A percentile compares a stretch with the other conserved stretches of the same genome.
These are phyloP conservation scores for Mycena pura DNA, from an alignment of 768 basidiomycete genomes.

Conservation along the genomic window DNA sequence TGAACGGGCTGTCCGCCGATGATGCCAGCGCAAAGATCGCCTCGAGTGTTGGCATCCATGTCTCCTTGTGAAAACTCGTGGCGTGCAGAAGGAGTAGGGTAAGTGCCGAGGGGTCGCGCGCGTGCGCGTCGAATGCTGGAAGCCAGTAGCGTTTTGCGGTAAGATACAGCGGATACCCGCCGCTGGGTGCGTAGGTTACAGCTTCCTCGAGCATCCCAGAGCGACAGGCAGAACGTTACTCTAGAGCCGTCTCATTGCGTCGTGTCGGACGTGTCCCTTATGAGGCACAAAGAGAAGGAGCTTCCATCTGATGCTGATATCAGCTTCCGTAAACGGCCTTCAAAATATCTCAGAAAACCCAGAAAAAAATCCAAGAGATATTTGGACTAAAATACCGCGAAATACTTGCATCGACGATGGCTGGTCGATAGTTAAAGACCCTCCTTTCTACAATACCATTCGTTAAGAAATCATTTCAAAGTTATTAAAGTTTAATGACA, in stretches of 20 bases:
- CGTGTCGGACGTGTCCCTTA: conserved; percentile 4
- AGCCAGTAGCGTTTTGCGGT: conserved; percentile 66
- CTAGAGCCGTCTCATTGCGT: conserved; percentile 11
- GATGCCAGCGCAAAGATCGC: conserved; percentile 48
- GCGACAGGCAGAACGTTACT: background rate
- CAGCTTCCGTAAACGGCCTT: conserved; percentile 1
- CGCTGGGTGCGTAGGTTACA: conserved; percentile 45
- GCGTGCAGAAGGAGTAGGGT: conserved; percentile 71
- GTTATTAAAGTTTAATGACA: conserved; percentile 3
- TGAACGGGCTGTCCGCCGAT: conserved; percentile 29
- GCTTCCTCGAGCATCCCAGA: conserved; percentile 20
- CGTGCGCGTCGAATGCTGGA: conserved; percentile 43
- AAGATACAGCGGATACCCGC: conserved; percentile 54
- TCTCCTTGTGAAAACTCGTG: conserved; percentile 79
- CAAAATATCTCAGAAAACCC: background rate
- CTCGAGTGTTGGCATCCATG: conserved; percentile 68
- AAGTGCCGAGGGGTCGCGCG: conserved; percentile 48
- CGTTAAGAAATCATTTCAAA: too few relatives aligned
- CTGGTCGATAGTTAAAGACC: too few relatives aligned
- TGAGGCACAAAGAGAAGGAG: conserved; percentile 3
- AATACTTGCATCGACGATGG: too few relatives aligned
- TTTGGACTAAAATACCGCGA: too few relatives aligned
- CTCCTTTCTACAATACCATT: too few relatives aligned
- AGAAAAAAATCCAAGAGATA: background rate
- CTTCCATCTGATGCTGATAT: conserved; percentile 17